These are phyloP conservation scores for Coemansia sp. DNA, from an alignment of 192 early-diverging fungal genomes.

Conservation along the genomic window DNA sequence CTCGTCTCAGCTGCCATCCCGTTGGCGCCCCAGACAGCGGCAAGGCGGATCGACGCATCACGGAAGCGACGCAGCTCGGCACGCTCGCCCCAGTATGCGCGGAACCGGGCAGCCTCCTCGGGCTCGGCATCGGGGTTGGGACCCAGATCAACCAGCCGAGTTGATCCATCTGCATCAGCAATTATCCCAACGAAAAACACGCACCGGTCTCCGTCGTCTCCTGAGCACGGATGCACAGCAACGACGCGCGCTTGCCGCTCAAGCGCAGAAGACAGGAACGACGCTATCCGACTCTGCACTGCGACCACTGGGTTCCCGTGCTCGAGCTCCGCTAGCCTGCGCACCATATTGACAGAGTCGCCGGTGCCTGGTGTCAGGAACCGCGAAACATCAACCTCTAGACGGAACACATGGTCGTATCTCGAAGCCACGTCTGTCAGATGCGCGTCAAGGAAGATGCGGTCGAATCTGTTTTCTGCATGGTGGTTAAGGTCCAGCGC, in stretches of 20 bases:
- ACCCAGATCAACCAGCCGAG: slow-evolving; percentile 82
- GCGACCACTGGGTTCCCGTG: slow-evolving; percentile 26
- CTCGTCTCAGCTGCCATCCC: slow-evolving; percentile 60
- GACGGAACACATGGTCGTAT: slow-evolving; percentile 50
- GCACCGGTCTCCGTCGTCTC: slow-evolving; percentile 33
- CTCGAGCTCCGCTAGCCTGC: slow-evolving; percentile 29
- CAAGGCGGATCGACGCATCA: slow-evolving; percentile 87
- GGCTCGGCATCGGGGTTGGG: slow-evolving; percentile 74
- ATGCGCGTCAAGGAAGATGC: slow-evolving; percentile 34
- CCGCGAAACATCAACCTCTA: slow-evolving; percentile 19
- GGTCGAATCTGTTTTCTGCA: slow-evolving; percentile 17
- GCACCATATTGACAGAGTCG: background rate
- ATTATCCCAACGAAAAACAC: slow-evolving; percentile 71
- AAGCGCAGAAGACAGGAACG: slow-evolving; percentile 29
- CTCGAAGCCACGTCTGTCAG: slow-evolving; percentile 12
- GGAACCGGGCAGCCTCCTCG: slow-evolving; percentile 65
- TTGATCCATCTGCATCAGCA: slow-evolving; percentile 64
- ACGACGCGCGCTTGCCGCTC: slow-evolving; percentile 26
- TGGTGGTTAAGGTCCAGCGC: slow-evolving; percentile 32
- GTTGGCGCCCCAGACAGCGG: slow-evolving; percentile 75
- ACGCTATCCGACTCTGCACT: slow-evolving; percentile 18
- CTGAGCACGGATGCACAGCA: slow-evolving; percentile 52
- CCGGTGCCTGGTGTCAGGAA: slow-evolving; percentile 28
- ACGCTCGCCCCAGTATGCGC: slow-evolving; percentile 83
- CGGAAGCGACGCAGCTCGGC: slow-evolving; percentile 92